Evolutionary conservation across 1,284 basidiomycete genomes (phyloP), one percentile per base, ranked within the genome.

Genomic region (Papiliotrema fonsecae): DNA sequence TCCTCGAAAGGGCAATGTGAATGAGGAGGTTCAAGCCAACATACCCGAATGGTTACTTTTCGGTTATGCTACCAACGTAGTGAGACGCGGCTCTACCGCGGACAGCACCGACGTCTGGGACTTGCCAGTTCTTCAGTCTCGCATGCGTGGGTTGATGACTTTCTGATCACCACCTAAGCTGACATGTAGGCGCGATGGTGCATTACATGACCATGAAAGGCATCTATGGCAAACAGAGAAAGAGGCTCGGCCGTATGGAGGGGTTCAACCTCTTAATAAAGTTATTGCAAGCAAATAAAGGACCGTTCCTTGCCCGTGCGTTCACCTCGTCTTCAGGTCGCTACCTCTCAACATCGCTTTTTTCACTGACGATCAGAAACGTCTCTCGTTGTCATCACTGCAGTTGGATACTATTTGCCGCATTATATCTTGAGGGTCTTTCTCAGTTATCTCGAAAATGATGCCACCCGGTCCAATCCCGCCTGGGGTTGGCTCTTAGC

Each of bases 41-140:
- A 77, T 83, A 1, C 81, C 79, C 72, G 81, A 80, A 45, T 76
- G 76, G 46, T 69, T 89, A 4, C 68, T 89, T 10, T 93, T 92
- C 72, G 83, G 82, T 13, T 91, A 89, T 67, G 87, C 85, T 24
- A 88, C 86, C 1, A 83, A 84, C 55, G 86, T 92, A 6, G 82
- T 92, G 50, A 82, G 83, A 79, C 82, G 88, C 38, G 88, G 88
- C 4, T 82, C 88, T 67, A 78, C 77, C 7, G 77, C 84, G 3
- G 78, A 81, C 51, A 84, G 81, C 48, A 79, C 92, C 50, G 87
- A 92, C 60, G 87, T 90, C 21, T 87, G 83, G 55, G 88, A 92
- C 67, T 74, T 92, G 37, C 89, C 89, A 2, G 82, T 92, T 46
- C 78, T 91, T 7, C 81, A 84, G 0, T 81, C 78, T 0, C 68